phyloP scores from a whole-genome alignment of 2,329 filamentous ascomycete genomes.

The Hymenoscyphus occultus region DNA sequence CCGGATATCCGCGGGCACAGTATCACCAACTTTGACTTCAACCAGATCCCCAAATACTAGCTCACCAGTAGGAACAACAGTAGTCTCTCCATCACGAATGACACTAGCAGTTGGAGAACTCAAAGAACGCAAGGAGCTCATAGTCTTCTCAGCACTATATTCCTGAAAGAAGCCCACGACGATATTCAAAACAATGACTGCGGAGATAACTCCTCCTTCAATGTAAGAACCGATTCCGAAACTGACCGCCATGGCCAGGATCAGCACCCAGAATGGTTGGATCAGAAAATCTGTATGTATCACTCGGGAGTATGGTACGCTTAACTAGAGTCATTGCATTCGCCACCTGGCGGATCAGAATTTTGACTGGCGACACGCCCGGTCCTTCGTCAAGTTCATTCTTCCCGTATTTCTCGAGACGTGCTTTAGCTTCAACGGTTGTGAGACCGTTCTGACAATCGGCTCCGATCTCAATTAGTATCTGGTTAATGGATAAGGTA shows the following conservation, averaged over 20 bases:
- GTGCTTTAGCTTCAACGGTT: conserved; percentile 49
- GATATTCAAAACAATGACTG: conserved; percentile 57
- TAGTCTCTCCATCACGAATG: conserved; percentile 48
- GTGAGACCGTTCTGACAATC: conserved; percentile 18
- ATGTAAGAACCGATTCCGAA: conserved; percentile 59
- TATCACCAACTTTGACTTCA: conserved; percentile 49
- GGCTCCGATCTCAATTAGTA: conserved; percentile 54
- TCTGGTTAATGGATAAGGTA: conserved; percentile 49
- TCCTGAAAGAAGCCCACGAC: conserved; percentile 56
- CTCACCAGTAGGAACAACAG: conserved; percentile 51
- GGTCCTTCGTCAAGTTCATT: conserved; percentile 62
- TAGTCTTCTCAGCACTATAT: conserved; percentile 52
- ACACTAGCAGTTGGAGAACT: conserved; percentile 49
- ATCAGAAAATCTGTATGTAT: conserved; percentile 34
- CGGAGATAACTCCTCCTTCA: conserved; percentile 56
- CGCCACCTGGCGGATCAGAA: conserved; percentile 62
- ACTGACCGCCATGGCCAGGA: conserved; percentile 55
- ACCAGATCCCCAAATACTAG: conserved; percentile 57
- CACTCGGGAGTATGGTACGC: background rate
- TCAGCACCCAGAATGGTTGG: conserved; percentile 43
- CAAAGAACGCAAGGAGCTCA: conserved; percentile 49
- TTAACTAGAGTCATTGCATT: conserved; percentile 64
- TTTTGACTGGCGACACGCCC: conserved; percentile 60
- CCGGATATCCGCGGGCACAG: conserved; percentile 42
- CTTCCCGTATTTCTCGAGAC: conserved; percentile 55